Evolutionary conservation across 2,329 filamentous ascomycete species (phyloP).

Genomic region (Torrubiella hemipterigena): DNA sequence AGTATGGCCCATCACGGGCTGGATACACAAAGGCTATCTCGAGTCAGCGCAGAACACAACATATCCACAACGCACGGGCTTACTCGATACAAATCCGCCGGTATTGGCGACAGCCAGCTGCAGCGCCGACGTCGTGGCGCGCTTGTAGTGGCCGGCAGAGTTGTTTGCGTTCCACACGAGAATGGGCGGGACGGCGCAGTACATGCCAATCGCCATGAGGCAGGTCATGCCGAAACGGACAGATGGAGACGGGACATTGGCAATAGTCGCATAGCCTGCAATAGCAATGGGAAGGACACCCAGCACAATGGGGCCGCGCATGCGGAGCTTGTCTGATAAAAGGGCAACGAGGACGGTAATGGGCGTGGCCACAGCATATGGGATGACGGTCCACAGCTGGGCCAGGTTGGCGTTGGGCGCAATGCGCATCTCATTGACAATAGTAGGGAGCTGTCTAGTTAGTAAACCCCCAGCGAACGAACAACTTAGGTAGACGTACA

Average conservation of each 20-base stretch:
- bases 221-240: conserved; percentile 56
- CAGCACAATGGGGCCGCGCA: conserved; percentile 51
- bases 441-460: conserved; percentile 42
- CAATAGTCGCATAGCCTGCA: conserved; percentile 52
- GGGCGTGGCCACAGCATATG: conserved; percentile 47
- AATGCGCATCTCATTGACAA: conserved; percentile 44
- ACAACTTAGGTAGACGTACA: conserved; percentile 21
- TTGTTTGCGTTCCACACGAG: conserved; percentile 59
- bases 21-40: conserved; percentile 46
- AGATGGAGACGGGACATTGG: conserved; percentile 35
- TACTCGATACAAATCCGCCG: conserved; percentile 53
- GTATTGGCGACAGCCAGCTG: conserved; percentile 56
- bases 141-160: conserved; percentile 56
- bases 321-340: conserved; percentile 45
- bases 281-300: conserved; percentile 52
- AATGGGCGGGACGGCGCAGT: conserved; percentile 49
- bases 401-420: conserved; percentile 42
- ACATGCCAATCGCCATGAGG: conserved; percentile 54
- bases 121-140: conserved; percentile 53
- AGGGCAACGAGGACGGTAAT: conserved; percentile 43
- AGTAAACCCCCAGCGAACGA: neutral
- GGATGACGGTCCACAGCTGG: conserved; percentile 53
- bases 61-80: conserved; percentile 4
- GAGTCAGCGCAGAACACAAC: neutral
- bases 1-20: conserved; percentile 40